Conservation (phyloP, 345 rosid genomes). For the Euphorbia tirucalli region DNA sequence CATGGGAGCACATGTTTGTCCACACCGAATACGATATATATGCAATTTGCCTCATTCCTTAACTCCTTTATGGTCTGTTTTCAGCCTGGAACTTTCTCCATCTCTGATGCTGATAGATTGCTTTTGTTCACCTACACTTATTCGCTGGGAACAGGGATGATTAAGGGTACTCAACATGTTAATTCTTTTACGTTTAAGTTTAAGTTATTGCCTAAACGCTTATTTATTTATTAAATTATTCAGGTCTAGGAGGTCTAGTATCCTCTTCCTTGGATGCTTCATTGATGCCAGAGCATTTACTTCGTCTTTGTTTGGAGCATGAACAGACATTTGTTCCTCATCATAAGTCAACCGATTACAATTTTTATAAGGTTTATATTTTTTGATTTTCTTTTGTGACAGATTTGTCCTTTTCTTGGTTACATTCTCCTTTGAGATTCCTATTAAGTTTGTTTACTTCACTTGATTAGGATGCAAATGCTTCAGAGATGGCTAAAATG, state of each 20-base stretch:
- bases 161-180: constrained; percentile 49
- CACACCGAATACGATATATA: neutral
- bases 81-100: constrained; percentile 58
- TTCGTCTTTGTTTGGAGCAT: constrained; percentile 68
- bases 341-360: constrained; percentile 44
- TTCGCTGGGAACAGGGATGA: constrained; percentile 62
- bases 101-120: constrained; percentile 57
- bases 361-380: constrained; percentile 81
- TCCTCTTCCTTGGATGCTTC: constrained; percentile 65
- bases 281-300: constrained; percentile 80
- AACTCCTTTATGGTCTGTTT: constrained; percentile 17
- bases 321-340: constrained; percentile 39
- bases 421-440: constrained; percentile 8
- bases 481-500: constrained; percentile 66
- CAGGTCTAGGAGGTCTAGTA: constrained; percentile 64
- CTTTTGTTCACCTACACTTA: constrained; percentile 64
- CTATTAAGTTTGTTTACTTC: constrained; percentile 12
- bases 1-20: neutral
- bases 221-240: constrained; percentile 18
- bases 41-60: neutral
- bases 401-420: neutral
- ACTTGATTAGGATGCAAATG: constrained; percentile 62
- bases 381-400: neutral
- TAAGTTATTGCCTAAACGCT: neutral
- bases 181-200: neutral